Conservation (phyloP, 2,329 filamentous ascomycete species). For the Phaeosphaeria sp. region DNA sequence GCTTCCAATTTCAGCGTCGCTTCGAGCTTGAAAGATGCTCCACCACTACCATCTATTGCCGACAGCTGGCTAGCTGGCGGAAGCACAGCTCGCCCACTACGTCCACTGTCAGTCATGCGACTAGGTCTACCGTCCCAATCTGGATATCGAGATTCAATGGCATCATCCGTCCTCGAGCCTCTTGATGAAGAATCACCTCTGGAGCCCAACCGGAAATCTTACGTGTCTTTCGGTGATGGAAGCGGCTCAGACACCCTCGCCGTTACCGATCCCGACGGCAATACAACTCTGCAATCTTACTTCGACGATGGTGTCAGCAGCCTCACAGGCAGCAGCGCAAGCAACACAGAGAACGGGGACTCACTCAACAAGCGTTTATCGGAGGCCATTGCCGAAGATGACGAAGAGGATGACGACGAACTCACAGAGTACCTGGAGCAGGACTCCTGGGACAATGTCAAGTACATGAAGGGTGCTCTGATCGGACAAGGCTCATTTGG, state of each 20-base stretch:
- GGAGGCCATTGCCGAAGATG: slow-evolving; percentile 85
- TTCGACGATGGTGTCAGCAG: slow-evolving; percentile 82
- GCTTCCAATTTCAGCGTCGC: slow-evolving; percentile 93
- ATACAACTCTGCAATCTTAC: slow-evolving; percentile 75
- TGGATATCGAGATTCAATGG: slow-evolving; percentile 83
- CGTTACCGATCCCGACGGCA: slow-evolving; percentile 79
- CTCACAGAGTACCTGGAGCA: slow-evolving; percentile 88
- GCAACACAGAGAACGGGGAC: slow-evolving; percentile 64
- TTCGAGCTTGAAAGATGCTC: slow-evolving; percentile 90
- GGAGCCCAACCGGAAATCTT: slow-evolving; percentile 91
- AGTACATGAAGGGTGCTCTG: slow-evolving; percentile 98
- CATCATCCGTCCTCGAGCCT: slow-evolving; percentile 87
- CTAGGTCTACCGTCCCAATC: slow-evolving; percentile 64
- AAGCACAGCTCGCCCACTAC: slow-evolving; percentile 54
- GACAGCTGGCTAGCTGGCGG: slow-evolving; percentile 82
- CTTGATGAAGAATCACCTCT: slow-evolving; percentile 88
- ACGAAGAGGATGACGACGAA: slow-evolving; percentile 89
- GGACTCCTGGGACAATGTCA: slow-evolving; percentile 94
- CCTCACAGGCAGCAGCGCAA: slow-evolving; percentile 70
- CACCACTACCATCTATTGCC: slow-evolving; percentile 93
- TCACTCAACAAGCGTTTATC: slow-evolving; percentile 84
- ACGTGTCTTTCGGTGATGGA: slow-evolving; percentile 82
- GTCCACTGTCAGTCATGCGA: slow-evolving; percentile 67
- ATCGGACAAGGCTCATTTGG: slow-evolving; percentile 98
- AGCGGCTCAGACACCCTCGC: slow-evolving; percentile 74